Base-by-base conservation (phyloP, 306 rosid genomes). In the Vicia villosa region DNA sequence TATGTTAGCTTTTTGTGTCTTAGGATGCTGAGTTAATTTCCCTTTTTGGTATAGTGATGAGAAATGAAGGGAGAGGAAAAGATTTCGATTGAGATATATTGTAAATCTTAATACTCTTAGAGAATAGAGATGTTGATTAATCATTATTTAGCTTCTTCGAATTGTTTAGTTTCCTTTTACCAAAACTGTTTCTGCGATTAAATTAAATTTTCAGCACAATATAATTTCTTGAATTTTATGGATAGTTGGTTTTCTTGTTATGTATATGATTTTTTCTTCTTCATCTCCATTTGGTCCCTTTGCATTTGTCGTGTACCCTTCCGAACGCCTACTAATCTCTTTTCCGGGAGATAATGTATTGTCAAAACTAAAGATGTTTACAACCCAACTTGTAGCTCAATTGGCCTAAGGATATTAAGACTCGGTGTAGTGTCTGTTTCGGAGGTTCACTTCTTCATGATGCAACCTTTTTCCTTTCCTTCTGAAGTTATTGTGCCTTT, bases 1-100 rank as follows among this genome's bases (percentile, higher is more conserved):
- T 45, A 30, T 79, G 30, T 22, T 34, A 30, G 55, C 59, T 61
- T 67, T 67, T 32, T 14, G 67, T 59, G 70, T 42, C 51, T 61
- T 68, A 17, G 61, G 66, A 55, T 74, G 73, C 47, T 43, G 55
- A 45, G 10, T 34, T 62, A 16, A 1, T 22, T 40, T 5, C 16
- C 21, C 24, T 61, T 38, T 8, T 42, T 61, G 24, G 60, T 30
- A 32, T 1, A 16, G 10, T 26, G 67, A 6, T 52, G 79, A 57
- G 57, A 46, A 72, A 78, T 30, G 6, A 41, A 17, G 6, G 40
- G 20, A 38, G 36, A 59, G 17, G 26, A 34, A 30, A 49, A 34
- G 8, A 17, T 55, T 63, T 56, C 13, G 4, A 30, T 58, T 58
- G 64, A 62, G 12, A 10, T 32, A 42, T 43, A 30, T 68, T 65